Conservation (phyloP, 768 basidiomycete genomes). For the Favolaschia claudopus region DNA sequence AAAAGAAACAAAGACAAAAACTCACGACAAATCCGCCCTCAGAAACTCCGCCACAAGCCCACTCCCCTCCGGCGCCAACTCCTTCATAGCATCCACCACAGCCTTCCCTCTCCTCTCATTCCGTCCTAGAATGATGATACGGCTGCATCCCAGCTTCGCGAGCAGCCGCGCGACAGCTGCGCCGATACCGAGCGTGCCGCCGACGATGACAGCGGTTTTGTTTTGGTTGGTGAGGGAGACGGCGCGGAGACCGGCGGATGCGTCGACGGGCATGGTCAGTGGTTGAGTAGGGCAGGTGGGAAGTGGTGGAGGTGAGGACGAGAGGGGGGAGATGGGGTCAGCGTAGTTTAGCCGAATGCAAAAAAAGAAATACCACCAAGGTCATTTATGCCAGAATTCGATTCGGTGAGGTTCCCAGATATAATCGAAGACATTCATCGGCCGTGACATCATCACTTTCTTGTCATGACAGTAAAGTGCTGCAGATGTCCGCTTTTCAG, state of each 20-base stretch:
- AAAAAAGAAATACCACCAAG: no score
- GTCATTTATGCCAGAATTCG: no score
- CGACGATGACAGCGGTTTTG: constrained; percentile 14
- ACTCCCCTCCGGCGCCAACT: neutral
- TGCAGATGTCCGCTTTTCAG: no score
- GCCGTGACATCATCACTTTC: no score
- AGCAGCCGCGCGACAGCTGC: constrained; percentile 6
- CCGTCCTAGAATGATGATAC: neutral
- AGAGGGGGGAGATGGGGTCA: no score
- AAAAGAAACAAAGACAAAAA: no score
- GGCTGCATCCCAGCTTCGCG: constrained; percentile 4
- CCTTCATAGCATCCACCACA: neutral
- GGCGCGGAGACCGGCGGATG: neutral
- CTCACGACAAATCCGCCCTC: neutral
- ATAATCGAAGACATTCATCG: no score
- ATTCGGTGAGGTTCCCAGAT: no score
- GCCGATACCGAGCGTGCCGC: constrained; percentile 6
- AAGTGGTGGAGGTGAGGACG: no score
- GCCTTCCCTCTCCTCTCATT: neutral
- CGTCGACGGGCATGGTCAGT: constrained; percentile 5
- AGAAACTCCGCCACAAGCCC: neutral
- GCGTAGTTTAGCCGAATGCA: no score
- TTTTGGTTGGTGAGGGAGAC: neutral
- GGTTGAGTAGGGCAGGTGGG: no score
- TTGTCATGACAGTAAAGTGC: no score